Evolutionary conservation across 805 yeast genomes (phyloP).

Genomic region (Hanseniaspora hatyaiensis): DNA sequence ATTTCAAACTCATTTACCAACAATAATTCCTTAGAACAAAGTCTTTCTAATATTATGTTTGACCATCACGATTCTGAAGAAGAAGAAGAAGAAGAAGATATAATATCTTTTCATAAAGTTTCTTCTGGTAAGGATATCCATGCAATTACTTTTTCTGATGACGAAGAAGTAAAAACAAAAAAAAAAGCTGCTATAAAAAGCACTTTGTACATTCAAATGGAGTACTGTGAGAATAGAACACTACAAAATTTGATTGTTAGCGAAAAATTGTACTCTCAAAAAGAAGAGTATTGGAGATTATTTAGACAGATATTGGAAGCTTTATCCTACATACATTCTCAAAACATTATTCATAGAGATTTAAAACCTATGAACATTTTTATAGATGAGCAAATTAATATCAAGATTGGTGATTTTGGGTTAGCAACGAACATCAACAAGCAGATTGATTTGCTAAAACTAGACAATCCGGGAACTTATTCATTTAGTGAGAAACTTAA

Average conservation of each 20-base stretch:
- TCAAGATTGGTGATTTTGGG: conserved; percentile 95
- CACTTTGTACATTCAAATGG: conserved; percentile 92
- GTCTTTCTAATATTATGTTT: conserved; percentile 14
- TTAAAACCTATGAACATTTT: conserved; percentile 91
- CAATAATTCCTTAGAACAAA: conserved; percentile 10
- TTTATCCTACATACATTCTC: conserved; percentile 76
- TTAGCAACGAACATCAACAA: conserved; percentile 79
- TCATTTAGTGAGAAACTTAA: background rate
- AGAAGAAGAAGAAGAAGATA: conserved; percentile 15
- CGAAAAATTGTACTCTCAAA: conserved; percentile 56
- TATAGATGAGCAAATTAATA: conserved; percentile 77
- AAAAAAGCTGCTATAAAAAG: conserved; percentile 32
- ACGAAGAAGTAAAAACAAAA: background rate
- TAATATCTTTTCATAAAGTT: conserved; percentile 5
- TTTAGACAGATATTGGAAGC: conserved; percentile 84
- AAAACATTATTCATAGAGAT: conserved; percentile 91
- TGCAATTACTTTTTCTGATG: background rate
- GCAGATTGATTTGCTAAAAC: conserved; percentile 28
- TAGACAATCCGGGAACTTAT: conserved; percentile 21
- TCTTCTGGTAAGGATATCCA: conserved; percentile 16
- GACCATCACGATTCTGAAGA: conserved; percentile 1
- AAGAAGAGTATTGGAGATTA: conserved; percentile 81
- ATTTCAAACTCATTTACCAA: conserved; percentile 47
- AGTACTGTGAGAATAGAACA: conserved; percentile 92
- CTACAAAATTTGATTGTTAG: conserved; percentile 65